These are phyloP conservation scores for Theobroma grandiflorum DNA, from an alignment of 441 rosid species.

Conservation along the genomic window DNA sequence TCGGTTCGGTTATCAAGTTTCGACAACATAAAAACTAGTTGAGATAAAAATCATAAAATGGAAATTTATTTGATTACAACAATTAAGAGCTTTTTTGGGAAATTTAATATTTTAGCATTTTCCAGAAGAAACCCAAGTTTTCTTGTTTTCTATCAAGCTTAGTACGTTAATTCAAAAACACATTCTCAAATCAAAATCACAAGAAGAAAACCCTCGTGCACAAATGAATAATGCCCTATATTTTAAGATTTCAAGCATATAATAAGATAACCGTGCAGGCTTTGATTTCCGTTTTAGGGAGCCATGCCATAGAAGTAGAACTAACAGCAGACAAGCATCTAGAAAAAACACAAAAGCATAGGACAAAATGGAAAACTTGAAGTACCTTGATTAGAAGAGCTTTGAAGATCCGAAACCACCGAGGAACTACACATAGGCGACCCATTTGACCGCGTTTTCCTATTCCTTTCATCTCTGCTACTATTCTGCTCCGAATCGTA, in stretches of 20 bases:
- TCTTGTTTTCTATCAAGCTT: neutral
- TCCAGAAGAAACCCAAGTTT: neutral
- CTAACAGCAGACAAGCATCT: neutral
- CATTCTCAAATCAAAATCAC: neutral
- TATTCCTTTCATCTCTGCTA: slow-evolving; percentile 28
- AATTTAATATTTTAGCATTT: too few relatives aligned
- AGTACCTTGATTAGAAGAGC: slow-evolving; percentile 57
- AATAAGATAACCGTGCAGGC: neutral
- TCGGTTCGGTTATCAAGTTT: too few relatives aligned
- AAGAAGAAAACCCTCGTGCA: too few relatives aligned
- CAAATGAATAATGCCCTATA: neutral
- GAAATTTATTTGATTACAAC: too few relatives aligned
- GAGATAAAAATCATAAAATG: too few relatives aligned
- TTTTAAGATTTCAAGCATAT: neutral
- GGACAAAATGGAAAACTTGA: neutral
- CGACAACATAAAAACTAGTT: too few relatives aligned
- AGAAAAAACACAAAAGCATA: neutral
- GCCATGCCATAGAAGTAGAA: neutral
- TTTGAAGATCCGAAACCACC: slow-evolving; percentile 45
- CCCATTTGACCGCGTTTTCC: slow-evolving; percentile 38
- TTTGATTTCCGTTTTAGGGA: neutral
- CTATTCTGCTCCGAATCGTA: slow-evolving; percentile 42
- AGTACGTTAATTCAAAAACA: neutral
- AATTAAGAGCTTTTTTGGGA: too few relatives aligned
- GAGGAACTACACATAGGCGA: slow-evolving; percentile 55